Conservation (phyloP, 176 grass and related monocot species). For the Carex myosuroides region DNA sequence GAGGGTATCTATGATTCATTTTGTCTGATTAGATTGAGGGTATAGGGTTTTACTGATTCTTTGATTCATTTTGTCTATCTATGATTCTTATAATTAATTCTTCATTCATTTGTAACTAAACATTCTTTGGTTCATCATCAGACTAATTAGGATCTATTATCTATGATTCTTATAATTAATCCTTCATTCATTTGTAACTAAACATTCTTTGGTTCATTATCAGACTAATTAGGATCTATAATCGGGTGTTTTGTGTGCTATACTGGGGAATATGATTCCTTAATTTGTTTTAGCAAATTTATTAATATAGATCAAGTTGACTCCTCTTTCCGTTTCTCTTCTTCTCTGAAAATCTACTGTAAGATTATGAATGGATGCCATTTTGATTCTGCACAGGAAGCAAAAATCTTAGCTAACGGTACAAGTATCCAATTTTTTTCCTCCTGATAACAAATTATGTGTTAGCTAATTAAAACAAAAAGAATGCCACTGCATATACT, state of each 20-base stretch:
- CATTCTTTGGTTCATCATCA: conserved; percentile 11
- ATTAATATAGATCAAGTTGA: background rate
- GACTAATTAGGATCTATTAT: background rate
- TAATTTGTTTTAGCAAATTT: background rate
- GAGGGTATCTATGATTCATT: background rate
- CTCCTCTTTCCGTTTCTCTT: background rate
- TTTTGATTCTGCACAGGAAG: background rate
- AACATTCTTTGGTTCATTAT: conserved; percentile 14
- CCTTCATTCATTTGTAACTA: conserved; percentile 37
- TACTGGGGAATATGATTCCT: conserved; percentile 2
- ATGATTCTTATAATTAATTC: conserved; percentile 15
- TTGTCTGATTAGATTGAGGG: background rate
- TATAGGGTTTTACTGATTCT: background rate
- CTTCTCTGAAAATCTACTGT: background rate
- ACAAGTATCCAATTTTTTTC: background rate
- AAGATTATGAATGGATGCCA: background rate
- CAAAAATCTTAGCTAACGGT: background rate
- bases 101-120: conserved; percentile 39
- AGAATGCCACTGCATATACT: too few species aligned
- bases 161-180: conserved; percentile 4
- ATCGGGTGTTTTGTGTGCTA: background rate
- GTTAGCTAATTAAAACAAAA: too few species aligned
- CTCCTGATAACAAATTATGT: background rate
- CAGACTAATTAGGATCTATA: background rate
- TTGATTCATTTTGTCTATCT: background rate